Conservation (phyloP, 352 stramenopile genomes). For the Pythium rhizo-oryzae region DNA sequence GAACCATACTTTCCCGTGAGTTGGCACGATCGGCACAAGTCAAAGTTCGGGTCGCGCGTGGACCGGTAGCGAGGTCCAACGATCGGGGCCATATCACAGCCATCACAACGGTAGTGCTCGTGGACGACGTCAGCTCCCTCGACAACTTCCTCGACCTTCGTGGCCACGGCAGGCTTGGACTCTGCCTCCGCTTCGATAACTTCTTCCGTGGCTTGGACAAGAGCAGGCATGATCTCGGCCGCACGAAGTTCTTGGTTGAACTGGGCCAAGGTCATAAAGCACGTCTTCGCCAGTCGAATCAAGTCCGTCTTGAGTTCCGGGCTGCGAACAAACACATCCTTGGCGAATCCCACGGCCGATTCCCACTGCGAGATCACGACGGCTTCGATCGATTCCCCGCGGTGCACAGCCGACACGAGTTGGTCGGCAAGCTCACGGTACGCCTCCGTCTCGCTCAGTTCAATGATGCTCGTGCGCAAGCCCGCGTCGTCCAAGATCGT, state of each 20-base stretch:
- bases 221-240: constrained; percentile 28
- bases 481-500: constrained; percentile 39
- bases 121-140: constrained; percentile 27
- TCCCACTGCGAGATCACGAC: constrained; percentile 37
- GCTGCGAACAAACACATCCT: constrained; percentile 42
- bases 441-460: constrained; percentile 37
- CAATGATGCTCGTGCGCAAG: constrained; percentile 36
- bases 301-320: constrained; percentile 49
- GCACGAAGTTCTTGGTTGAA: constrained; percentile 40
- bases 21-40: constrained; percentile 42
- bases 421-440: constrained; percentile 37
- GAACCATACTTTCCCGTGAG: constrained; percentile 7
- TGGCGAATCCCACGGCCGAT: constrained; percentile 41
- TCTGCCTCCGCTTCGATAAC: constrained; percentile 9
- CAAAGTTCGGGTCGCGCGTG: constrained; percentile 31
- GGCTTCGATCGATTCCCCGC: constrained; percentile 38
- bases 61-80: constrained; percentile 42
- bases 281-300: constrained; percentile 49
- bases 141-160: constrained; percentile 8
- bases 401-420: constrained; percentile 37
- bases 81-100: constrained; percentile 39
- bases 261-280: constrained; percentile 35
- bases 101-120: constrained; percentile 39
- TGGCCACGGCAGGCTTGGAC: constrained; percentile 5
- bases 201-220: constrained; percentile 13